Evolutionary conservation across 805 yeast species (phyloP).

Genomic region (Tetrapisispora nanseiensis): DNA sequence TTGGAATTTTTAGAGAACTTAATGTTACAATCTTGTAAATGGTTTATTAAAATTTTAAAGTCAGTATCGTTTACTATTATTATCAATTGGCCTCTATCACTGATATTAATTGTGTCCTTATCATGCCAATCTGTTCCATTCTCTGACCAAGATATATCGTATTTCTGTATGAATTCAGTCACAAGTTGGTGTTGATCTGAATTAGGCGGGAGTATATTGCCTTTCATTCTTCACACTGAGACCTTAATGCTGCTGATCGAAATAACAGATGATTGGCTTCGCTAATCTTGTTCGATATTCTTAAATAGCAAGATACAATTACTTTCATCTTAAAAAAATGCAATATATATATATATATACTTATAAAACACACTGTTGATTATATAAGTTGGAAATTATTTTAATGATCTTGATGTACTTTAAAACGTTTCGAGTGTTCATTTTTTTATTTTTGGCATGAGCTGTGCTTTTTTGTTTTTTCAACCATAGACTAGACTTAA

Average conservation of each 20-base stretch:
- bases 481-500: too few species aligned
- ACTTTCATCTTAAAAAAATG: too few species aligned
- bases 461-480: too few species aligned
- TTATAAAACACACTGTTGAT: too few species aligned
- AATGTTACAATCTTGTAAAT: conserved; percentile 14
- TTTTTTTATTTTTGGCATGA: too few species aligned
- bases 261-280: too few species aligned
- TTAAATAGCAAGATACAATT: too few species aligned
- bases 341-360: too few species aligned
- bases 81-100: background rate
- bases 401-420: too few species aligned
- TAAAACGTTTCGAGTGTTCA: too few species aligned
- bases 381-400: too few species aligned
- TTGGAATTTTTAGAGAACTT: conserved; percentile 8
- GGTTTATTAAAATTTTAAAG: background rate
- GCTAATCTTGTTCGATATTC: too few species aligned
- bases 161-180: background rate
- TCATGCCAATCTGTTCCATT: background rate
- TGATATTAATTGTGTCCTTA: background rate
- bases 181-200: background rate
- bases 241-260: background rate
- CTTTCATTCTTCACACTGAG: background rate
- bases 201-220: background rate
- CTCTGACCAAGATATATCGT: background rate
- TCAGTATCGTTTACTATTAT: background rate